Conservation (phyloP, 768 basidiomycete species). For the Amanita polypyramis region DNA sequence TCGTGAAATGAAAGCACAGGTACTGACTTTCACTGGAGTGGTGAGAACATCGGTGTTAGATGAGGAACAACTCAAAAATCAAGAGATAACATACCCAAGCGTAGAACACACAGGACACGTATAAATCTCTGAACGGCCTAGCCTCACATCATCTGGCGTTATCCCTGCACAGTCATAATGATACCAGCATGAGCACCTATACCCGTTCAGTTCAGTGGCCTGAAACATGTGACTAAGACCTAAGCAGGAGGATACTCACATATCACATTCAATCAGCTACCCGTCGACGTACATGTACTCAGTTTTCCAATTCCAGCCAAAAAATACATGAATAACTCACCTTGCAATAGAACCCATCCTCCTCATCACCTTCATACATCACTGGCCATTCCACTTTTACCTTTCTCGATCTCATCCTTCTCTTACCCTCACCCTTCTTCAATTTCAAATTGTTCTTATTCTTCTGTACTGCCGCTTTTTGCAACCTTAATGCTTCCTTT, state of each 20-base stretch:
- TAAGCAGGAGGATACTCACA: constrained; percentile 11
- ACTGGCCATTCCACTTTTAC: constrained; percentile 18
- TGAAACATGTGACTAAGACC: neutral
- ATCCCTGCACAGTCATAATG: constrained; percentile 43
- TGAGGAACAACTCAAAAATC: neutral
- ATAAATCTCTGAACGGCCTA: constrained; percentile 21
- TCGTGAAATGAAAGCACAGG: neutral
- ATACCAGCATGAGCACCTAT: constrained; percentile 36
- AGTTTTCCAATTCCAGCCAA: neutral
- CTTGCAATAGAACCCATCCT: constrained; percentile 19
- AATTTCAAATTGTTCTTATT: neutral
- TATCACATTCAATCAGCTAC: constrained; percentile 20
- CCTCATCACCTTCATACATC: constrained; percentile 13
- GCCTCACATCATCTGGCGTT: constrained; percentile 22
- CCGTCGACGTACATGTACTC: neutral
- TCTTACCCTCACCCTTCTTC: neutral
- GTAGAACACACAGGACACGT: constrained; percentile 32
- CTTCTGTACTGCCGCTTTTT: neutral
- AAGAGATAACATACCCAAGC: constrained; percentile 18
- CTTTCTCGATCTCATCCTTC: constrained; percentile 8
- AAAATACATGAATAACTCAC: constrained; percentile 13
- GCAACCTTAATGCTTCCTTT: too few species aligned
- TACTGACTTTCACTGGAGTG: neutral
- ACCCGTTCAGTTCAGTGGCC: neutral
- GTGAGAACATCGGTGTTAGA: neutral